Conservation (phyloP, 345 rosid genomes). For the Arabis hirsuta region DNA sequence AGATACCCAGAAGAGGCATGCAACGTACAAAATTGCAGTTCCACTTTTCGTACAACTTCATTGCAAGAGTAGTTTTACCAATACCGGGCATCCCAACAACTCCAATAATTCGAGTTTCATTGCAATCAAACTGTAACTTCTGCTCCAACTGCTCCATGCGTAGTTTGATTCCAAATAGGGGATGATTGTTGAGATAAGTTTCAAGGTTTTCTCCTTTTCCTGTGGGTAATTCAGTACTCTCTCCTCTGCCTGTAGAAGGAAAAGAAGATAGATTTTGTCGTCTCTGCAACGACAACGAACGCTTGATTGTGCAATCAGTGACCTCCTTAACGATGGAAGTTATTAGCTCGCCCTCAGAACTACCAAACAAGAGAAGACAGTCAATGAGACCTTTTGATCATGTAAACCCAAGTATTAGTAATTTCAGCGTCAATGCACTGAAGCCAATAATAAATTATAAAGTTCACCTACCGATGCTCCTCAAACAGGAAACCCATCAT, state of each 20-base stretch:
- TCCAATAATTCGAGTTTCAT: constrained; percentile 29
- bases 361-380: constrained; percentile 1
- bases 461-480: no score
- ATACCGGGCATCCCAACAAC: constrained; percentile 34
- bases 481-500: no score
- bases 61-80: constrained; percentile 26
- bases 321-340: neutral
- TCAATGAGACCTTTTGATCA: neutral
- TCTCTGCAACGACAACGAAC: neutral
- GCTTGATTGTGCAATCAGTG: neutral
- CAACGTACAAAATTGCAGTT: neutral
- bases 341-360: neutral
- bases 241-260: neutral
- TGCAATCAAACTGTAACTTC: constrained; percentile 7
- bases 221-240: no score
- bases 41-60: constrained; percentile 9
- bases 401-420: neutral
- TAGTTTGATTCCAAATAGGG: neutral
- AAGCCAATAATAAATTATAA: neutral
- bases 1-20: neutral
- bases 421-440: neutral
- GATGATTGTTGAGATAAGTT: neutral
- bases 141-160: constrained; percentile 2
- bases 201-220: no score
- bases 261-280: neutral